Percentiles rank a stretch among this genome's conserved stretches.
Conservation (phyloP, 306 rosid genomes). For the Trifolium dubium region DNA sequence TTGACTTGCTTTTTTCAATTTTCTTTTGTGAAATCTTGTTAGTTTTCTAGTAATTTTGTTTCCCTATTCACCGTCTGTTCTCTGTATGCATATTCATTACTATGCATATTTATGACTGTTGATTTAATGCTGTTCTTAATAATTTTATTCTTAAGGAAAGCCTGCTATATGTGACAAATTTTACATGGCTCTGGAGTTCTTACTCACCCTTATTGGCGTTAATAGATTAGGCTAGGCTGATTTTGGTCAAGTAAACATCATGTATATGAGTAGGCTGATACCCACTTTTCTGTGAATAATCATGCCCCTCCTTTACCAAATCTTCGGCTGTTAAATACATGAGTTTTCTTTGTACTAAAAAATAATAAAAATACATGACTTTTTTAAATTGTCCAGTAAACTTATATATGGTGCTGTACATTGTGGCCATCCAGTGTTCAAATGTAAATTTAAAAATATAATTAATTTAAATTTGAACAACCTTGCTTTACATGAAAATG, state of each 20-base stretch:
- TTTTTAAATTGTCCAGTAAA: conserved; percentile 1
- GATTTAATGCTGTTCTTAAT: background rate
- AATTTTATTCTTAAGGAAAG: conserved; percentile 13
- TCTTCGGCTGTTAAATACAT: conserved; percentile 24
- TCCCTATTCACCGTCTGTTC: background rate
- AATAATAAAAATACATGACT: conserved; percentile 8
- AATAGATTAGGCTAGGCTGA: conserved; percentile 1
- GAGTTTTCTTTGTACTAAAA: background rate
- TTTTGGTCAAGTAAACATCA: background rate
- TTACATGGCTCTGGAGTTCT: background rate
- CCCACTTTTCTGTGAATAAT: background rate
- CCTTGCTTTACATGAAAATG: background rate
- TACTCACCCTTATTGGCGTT: background rate
- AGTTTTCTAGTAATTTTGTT: conserved; percentile 12
- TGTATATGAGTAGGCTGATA: background rate
- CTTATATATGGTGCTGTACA: conserved; percentile 35
- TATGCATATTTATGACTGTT: background rate
- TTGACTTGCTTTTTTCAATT: background rate
- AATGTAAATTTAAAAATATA: background rate
- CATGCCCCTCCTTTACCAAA: conserved; percentile 29
- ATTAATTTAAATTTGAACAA: conserved; percentile 5
- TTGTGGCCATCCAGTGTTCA: background rate
- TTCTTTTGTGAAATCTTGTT: conserved; percentile 6
- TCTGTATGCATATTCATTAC: background rate
- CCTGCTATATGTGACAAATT: background rate